phyloP scores from a whole-genome alignment of 108 stramenopile species.

The Nitzschia inconspicua region DNA sequence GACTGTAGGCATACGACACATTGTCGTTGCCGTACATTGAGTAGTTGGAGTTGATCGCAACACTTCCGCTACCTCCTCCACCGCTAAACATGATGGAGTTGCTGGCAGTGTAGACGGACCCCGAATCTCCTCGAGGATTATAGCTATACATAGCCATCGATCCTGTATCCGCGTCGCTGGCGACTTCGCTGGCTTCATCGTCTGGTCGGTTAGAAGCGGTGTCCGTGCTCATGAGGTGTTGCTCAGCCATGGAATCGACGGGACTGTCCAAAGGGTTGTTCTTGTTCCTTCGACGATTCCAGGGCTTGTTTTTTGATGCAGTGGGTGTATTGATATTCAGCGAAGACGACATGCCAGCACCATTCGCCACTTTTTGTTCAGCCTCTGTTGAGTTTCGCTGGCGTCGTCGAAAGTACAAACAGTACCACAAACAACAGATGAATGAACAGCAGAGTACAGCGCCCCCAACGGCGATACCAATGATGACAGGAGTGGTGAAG shows the following conservation, averaged over 20 bases:
- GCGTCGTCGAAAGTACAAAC: background rate
- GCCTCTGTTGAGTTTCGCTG: background rate
- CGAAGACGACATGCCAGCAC: background rate
- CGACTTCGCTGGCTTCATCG: slow-evolving; percentile 16
- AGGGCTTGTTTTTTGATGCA: background rate
- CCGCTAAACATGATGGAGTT: no score
- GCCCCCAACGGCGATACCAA: slow-evolving; percentile 13
- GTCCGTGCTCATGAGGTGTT: background rate
- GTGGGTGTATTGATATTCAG: no score
- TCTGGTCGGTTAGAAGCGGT: background rate
- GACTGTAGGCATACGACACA: slow-evolving; percentile 52
- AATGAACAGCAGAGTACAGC: slow-evolving; percentile 5
- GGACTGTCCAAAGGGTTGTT: background rate
- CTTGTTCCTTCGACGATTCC: background rate
- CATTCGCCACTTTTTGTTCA: background rate
- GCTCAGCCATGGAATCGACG: background rate
- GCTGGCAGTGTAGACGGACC: slow-evolving; percentile 7
- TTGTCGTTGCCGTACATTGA: slow-evolving; percentile 28
- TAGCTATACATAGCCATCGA: slow-evolving; percentile 24
- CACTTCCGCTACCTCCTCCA: slow-evolving; percentile 14
- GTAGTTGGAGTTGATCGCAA: slow-evolving; percentile 2
- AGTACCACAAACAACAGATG: background rate
- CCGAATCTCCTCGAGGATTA: slow-evolving; percentile 1
- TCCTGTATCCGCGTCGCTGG: slow-evolving; percentile 13
- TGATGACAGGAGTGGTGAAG: background rate